Evolutionary conservation across 345 rosid genomes (phyloP), one percentile per base, ranked within the genome.

Genomic region (Gossypium thurberi): DNA sequence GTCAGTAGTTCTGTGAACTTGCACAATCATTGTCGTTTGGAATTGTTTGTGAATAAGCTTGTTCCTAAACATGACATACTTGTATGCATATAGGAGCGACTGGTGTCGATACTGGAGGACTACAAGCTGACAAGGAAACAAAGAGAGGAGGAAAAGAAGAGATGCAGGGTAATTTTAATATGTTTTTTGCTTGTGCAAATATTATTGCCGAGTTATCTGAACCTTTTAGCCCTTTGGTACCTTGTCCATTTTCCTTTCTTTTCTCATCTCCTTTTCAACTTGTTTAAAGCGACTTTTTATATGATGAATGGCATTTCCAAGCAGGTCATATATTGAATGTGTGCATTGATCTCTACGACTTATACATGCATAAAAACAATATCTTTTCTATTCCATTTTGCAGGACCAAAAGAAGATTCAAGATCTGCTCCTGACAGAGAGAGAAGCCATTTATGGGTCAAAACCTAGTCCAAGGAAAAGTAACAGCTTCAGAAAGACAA

Each of bases 391-490:
- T 65, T 37, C 56, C 20, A 9, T 65, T 86, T 72, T 44, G 59
- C 82, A 95, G 98, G 97, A 92, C 83, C 97, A 95, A 77, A 95
- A 95, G 91, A 95, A 95, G 87, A 84, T 90, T 68, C 99, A 90
- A 75, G 99, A 95, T 89, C 86, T 90, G 70, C 82, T 90, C 56
- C 78, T 90, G 63, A 88, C 90, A 0, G 96, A 89, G 85, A 92
- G 88, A 83, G 99, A 92, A 88, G 70, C 90, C 47, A 86, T 89
- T 17, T 95, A 95, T 65, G 99, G 99, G 55, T 92, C 98, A 53
- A 92, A 84, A 80, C 99, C 99, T 10, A 92, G 97, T 82, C 97
- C 98, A 23, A 82, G 97, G 84, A 92, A 85, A 87, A 84, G 81
- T 68, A 89, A 77, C 84, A 92, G 99, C 80, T 91, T 92, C 74